Percentiles rank a stretch among this genome's conserved stretches.
Evolutionary conservation across 768 basidiomycete genomes (phyloP).

Genomic region (Antrodiella citrinella): DNA sequence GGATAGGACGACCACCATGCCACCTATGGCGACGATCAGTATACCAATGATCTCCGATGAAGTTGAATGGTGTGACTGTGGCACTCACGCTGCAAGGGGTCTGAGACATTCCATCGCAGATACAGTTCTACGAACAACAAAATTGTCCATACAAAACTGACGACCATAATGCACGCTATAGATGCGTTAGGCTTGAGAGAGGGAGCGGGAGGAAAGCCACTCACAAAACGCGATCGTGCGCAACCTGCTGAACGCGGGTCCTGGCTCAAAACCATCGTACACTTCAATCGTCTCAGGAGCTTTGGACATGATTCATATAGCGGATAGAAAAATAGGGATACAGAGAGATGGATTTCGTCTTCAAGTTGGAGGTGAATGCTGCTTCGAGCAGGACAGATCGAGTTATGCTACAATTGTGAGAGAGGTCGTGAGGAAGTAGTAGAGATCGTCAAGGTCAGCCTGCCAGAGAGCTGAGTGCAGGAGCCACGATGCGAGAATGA

Average conservation of each 20-base stretch:
- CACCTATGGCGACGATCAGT: constrained; percentile 24
- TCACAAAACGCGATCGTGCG: constrained; percentile 19
- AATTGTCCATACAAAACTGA: constrained; percentile 41
- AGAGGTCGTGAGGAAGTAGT: too few species aligned
- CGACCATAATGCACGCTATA: constrained; percentile 34
- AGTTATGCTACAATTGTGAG: too few species aligned
- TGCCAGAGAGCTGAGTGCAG: too few species aligned
- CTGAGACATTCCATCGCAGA: constrained; percentile 38
- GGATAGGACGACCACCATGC: constrained; percentile 39
- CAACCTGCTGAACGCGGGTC: constrained; percentile 17
- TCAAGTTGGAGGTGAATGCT: too few species aligned
- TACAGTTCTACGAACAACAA: constrained; percentile 39
- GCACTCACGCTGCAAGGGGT: constrained; percentile 36
- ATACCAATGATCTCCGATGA: not conserved
- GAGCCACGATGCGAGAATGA: too few species aligned
- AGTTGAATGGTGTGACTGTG: not conserved
- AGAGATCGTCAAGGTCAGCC: too few species aligned
- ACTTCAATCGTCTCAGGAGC: constrained; percentile 4
- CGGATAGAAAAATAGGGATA: too few species aligned
- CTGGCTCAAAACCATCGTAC: too few species aligned
- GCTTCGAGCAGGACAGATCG: too few species aligned
- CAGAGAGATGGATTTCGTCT: too few species aligned
- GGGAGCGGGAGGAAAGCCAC: constrained; percentile 7
- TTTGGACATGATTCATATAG: too few species aligned
- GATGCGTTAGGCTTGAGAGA: not conserved